Evolutionary conservation across 1,284 basidiomycete genomes (phyloP).

Genomic region (Heimioporus retisporus): DNA sequence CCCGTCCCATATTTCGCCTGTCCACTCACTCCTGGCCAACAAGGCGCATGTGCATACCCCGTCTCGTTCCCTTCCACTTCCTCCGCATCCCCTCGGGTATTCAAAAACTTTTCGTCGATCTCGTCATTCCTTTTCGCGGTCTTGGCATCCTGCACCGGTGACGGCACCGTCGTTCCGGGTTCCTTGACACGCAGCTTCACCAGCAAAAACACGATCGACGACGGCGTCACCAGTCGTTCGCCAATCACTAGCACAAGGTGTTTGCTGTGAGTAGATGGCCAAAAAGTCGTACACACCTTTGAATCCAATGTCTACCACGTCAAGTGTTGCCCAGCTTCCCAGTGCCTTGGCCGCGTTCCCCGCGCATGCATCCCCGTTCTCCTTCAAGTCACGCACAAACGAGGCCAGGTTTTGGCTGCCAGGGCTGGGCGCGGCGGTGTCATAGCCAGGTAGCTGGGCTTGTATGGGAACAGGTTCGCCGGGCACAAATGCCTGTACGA

Average conservation of each 20-base stretch:
- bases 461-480: constrained; percentile 52
- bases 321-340: constrained; percentile 82
- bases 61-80: constrained; percentile 58
- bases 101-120: constrained; percentile 74
- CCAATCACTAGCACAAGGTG: constrained; percentile 77
- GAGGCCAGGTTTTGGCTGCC: constrained; percentile 30
- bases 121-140: constrained; percentile 67
- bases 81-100: constrained; percentile 70
- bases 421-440: constrained; percentile 52
- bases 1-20: too few relatives aligned
- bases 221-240: constrained; percentile 90
- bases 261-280: constrained; percentile 3
- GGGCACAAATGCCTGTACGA: constrained; percentile 89
- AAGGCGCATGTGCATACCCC: constrained; percentile 90
- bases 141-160: constrained; percentile 52
- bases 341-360: constrained; percentile 76
- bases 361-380: constrained; percentile 31
- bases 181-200: constrained; percentile 84
- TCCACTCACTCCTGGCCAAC: constrained; percentile 81
- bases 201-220: constrained; percentile 90
- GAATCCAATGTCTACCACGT: constrained; percentile 90
- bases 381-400: constrained; percentile 31
- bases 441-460: constrained; percentile 84
- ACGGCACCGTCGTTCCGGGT: constrained; percentile 35
- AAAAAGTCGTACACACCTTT: constrained; percentile 67